phyloP scores from a whole-genome alignment of 306 rosid genomes.

The Macrotyloma uniflorum region DNA sequence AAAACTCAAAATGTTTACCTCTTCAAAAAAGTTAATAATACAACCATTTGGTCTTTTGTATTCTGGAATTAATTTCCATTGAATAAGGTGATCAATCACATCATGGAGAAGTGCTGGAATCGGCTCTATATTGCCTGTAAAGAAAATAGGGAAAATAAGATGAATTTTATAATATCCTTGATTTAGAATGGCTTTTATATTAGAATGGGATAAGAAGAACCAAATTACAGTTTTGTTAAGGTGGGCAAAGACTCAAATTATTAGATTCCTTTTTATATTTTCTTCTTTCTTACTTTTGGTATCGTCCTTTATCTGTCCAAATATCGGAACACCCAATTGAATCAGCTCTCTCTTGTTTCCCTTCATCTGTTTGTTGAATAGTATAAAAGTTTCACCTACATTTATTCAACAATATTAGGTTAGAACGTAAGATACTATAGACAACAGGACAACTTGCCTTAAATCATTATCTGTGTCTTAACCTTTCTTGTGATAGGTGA shows the following conservation, averaged over 20 bases:
- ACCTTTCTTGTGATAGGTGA: conserved; percentile 14
- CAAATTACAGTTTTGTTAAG: conserved; percentile 8
- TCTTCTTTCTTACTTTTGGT: conserved; percentile 53
- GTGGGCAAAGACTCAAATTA: conserved; percentile 7
- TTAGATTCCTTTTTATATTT: conserved; percentile 22
- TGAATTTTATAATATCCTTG: conserved; percentile 5
- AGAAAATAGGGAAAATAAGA: neutral
- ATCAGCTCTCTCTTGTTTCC: conserved; percentile 91
- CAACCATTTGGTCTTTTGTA: conserved; percentile 92
- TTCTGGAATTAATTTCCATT: conserved; percentile 88
- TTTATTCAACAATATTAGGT: conserved; percentile 33
- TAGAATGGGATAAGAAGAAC: neutral
- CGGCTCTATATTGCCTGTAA: conserved; percentile 75
- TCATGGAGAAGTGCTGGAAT: conserved; percentile 73
- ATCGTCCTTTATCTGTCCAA: conserved; percentile 72
- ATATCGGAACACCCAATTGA: conserved; percentile 88
- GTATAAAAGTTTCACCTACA: conserved; percentile 84
- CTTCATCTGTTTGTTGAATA: conserved; percentile 87
- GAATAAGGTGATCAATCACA: conserved; percentile 87
- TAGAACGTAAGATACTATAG: neutral
- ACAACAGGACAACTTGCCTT: neutral
- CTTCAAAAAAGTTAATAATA: conserved; percentile 84
- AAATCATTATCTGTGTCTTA: neutral
- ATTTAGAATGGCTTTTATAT: neutral
- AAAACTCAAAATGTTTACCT: conserved; percentile 59